A percentile compares a stretch with the other conserved stretches of the same genome.
phyloP scores from a whole-genome alignment of 148 eudicot genomes.

The Rhododendron ovatum region DNA sequence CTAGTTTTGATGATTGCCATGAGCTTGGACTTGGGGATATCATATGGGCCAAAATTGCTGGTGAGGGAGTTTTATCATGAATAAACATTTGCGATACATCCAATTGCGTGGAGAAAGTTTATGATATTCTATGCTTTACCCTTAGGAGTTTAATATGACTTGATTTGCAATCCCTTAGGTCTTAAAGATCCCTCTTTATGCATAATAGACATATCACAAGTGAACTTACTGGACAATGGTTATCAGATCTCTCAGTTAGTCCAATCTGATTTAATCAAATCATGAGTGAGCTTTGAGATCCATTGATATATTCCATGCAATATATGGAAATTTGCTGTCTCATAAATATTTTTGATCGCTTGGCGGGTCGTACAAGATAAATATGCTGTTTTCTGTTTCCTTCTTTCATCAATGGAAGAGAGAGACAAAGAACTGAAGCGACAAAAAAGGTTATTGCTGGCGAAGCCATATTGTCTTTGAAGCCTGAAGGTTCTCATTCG shows the following conservation, averaged over 20 bases:
- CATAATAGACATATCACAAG: neutral
- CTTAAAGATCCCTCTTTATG: neutral
- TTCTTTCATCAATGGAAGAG: neutral
- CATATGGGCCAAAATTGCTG: constrained; percentile 93
- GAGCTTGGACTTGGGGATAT: constrained; percentile 87
- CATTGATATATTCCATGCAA: neutral
- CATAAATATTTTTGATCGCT: neutral
- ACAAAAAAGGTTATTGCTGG: neutral
- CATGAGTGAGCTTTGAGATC: neutral
- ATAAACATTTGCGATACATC: neutral
- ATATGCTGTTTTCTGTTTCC: neutral
- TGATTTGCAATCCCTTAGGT: neutral
- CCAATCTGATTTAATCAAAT: neutral
- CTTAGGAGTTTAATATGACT: neutral
- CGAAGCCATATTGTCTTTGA: neutral
- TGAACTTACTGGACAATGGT: neutral
- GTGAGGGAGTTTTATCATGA: constrained; percentile 31
- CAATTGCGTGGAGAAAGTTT: neutral
- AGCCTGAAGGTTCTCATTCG: neutral
- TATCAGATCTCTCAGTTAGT: neutral
- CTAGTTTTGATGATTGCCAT: constrained; percentile 74
- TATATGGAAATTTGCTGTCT: neutral
- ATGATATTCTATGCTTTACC: neutral
- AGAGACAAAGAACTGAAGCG: neutral
- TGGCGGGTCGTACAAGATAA: neutral